Evolutionary conservation across 1,284 basidiomycete species (phyloP).

Genomic region (Ceratobasidium sp.): DNA sequence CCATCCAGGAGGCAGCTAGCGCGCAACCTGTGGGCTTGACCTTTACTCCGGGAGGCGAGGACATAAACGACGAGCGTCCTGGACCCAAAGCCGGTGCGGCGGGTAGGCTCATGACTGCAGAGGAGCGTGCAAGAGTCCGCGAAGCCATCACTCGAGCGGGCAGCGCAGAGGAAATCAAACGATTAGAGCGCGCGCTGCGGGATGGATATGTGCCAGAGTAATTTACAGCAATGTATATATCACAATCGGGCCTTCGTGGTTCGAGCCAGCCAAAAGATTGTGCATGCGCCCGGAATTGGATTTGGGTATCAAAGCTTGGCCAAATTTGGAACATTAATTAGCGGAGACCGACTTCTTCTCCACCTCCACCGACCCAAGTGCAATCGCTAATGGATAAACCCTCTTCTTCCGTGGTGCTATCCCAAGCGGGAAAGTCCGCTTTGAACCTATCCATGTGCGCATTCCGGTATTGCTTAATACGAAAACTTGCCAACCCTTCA

Average conservation of each 20-base stretch:
- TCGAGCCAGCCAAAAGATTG: neutral
- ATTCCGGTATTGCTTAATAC: neutral
- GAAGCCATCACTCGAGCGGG: slow-evolving; percentile 76
- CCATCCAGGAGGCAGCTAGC: slow-evolving; percentile 55
- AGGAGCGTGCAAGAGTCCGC: slow-evolving; percentile 73
- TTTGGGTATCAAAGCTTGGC: slow-evolving; percentile 28
- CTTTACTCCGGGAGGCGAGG: slow-evolving; percentile 36
- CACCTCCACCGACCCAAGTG: slow-evolving; percentile 19
- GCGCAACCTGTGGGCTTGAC: slow-evolving; percentile 36
- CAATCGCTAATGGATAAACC: slow-evolving; percentile 27
- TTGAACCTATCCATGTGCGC: slow-evolving; percentile 33
- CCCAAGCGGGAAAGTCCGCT: slow-evolving; percentile 32
- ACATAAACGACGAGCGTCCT: slow-evolving; percentile 13
- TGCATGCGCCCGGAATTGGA: slow-evolving; percentile 12
- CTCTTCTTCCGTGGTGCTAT: slow-evolving; percentile 36
- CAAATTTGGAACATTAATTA: slow-evolving; percentile 38
- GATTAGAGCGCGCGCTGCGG: slow-evolving; percentile 59
- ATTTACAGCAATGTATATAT: neutral
- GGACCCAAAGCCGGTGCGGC: slow-evolving; percentile 46
- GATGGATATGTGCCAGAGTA: slow-evolving; percentile 54
- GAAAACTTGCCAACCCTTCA: neutral
- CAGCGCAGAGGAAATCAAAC: slow-evolving; percentile 60
- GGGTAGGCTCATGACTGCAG: slow-evolving; percentile 58
- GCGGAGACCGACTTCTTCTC: slow-evolving; percentile 9
- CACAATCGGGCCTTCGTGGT: neutral